Evolutionary conservation across 768 basidiomycete genomes (phyloP), one percentile per base, ranked within the genome.

Genomic region (Candolleomyces eurysporus): DNA sequence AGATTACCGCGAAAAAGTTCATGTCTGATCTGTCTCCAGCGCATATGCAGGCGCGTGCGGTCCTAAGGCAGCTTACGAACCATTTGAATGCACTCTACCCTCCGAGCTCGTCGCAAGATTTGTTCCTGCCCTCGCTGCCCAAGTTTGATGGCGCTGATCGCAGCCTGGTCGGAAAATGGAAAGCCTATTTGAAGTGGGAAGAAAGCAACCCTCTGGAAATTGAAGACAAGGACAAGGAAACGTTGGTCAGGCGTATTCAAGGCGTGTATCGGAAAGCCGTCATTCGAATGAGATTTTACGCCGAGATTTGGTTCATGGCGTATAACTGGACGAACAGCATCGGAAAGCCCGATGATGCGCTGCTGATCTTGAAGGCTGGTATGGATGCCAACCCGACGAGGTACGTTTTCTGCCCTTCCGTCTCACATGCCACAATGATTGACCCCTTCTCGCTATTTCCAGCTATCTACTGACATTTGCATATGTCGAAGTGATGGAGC

Each of bases 241-340:
- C 82, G 8, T 73, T 97, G 43, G 79, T 88, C 52, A 81, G 79
- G 5, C 82, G 97, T 26, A 80, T 98, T 11, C 86, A 88, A 67
- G 86, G 88, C 49, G 91, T 92, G 19, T 94, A 97, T 71, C 83
- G 89, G 64, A 94, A 96, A 74, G 95, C 94, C 10, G 78, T 97
- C 53, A 88, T 92, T 53, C 85, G 92, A 61, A 92, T 98, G 92
- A 81, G 96, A 48, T 98, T 92, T 75, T 97, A 91, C 72, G 88
- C 92, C 4, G 97, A 99, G 74, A 88, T 98, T 59, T 98, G 96
- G 97, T 95, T 90, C 72, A 92, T 96, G 86, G 92, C 94, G 4
- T 93, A 90, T 66, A 84, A 81, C 22, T 96, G 92, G 87, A 88
- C 87, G n/a, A 78, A 80, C 58, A 84, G 82, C 53, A 77, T 89